phyloP scores from a whole-genome alignment of 176 grass and related monocot species.

The Saccharum spontaneum region DNA sequence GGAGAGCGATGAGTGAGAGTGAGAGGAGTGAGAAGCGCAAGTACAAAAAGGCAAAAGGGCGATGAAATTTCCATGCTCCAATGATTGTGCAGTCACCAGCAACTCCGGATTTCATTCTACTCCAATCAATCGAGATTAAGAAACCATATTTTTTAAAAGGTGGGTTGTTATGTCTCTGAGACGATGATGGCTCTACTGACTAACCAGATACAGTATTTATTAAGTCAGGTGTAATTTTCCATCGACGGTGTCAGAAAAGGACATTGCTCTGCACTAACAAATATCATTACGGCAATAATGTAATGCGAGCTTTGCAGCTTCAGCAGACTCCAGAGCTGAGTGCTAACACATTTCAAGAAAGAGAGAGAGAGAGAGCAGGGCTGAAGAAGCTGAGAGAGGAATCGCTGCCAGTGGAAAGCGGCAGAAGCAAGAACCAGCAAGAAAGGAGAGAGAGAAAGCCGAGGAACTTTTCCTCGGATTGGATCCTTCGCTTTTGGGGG shows the following conservation, averaged over 20 bases:
- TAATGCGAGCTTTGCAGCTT: constrained; percentile 1
- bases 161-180: not conserved
- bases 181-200: not conserved
- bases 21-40: constrained; percentile 9
- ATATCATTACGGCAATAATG: constrained; percentile 20
- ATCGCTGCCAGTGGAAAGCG: constrained; percentile 40
- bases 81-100: constrained; percentile 45
- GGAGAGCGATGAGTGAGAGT: not conserved
- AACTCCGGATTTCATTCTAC: constrained; percentile 22
- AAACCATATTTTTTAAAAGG: not conserved
- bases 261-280: constrained; percentile 25
- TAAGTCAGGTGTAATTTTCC: constrained; percentile 26
- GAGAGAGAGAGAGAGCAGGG: not conserved
- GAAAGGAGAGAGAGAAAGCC: constrained; percentile 41
- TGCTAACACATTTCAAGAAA: not conserved
- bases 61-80: constrained; percentile 41
- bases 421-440: constrained; percentile 39
- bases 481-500: constrained; percentile 48
- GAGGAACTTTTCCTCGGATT: constrained; percentile 45
- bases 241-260: constrained; percentile 30
- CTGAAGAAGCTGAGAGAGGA: not conserved
- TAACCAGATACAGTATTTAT: constrained; percentile 5
- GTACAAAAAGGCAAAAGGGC: constrained; percentile 31
- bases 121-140: constrained; percentile 27
- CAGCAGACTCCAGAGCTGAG: constrained; percentile 5